Conservation (phyloP, 1,139 yeast species). For the Debaryomyces subglobosus region DNA sequence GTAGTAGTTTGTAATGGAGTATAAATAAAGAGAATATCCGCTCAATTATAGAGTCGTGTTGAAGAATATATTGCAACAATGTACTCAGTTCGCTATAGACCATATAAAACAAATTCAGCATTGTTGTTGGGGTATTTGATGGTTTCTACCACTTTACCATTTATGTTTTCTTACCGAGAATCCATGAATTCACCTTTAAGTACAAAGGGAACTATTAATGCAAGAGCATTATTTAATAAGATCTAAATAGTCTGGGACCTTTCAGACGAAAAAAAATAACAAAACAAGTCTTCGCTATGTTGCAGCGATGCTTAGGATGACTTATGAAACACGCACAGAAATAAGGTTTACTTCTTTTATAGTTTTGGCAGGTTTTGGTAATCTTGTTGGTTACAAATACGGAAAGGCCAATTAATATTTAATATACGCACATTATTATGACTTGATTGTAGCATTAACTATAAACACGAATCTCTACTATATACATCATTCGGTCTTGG, state of each 20-base stretch:
- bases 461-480: constrained; percentile 4
- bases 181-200: constrained; percentile 20
- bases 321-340: neutral
- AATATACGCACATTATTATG: constrained; percentile 1
- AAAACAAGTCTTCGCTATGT: neutral
- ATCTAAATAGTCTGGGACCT: constrained; percentile 21
- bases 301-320: neutral
- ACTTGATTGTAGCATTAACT: constrained; percentile 3
- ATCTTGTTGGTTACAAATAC: neutral
- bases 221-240: constrained; percentile 45
- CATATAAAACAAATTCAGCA: constrained; percentile 26
- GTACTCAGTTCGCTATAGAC: constrained; percentile 19
- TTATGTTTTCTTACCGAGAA: constrained; percentile 47
- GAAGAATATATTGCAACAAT: constrained; percentile 6
- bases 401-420: neutral
- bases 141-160: constrained; percentile 45
- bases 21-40: neutral
- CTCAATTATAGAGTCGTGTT: neutral
- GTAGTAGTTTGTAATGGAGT: neutral
- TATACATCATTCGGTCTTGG: constrained; percentile 21
- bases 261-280: neutral
- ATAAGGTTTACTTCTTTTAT: neutral
- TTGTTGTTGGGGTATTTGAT: constrained; percentile 45
- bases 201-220: constrained; percentile 39
- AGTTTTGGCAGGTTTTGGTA: neutral